phyloP scores from a whole-genome alignment of 2,329 filamentous ascomycete species.

The Fusarium piperis region DNA sequence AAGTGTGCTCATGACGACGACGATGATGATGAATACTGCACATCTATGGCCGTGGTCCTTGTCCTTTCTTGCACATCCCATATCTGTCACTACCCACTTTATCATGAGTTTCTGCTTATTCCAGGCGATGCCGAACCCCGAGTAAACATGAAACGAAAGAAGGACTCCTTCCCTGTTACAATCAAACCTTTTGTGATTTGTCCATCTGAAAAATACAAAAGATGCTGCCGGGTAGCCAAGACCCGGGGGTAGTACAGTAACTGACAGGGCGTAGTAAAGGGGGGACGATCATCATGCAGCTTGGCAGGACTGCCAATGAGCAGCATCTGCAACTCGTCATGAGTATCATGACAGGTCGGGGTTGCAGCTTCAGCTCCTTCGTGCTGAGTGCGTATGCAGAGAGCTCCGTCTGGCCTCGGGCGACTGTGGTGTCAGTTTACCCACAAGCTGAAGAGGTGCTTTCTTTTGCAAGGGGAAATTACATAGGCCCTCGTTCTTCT shows the following conservation, averaged over 20 bases:
- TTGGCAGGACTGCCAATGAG: neutral
- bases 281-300: neutral
- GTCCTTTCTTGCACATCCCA: neutral
- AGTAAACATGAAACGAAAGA: neutral
- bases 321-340: neutral
- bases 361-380: neutral
- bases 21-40: neutral
- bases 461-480: neutral
- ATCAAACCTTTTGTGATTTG: neutral
- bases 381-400: constrained; percentile 19
- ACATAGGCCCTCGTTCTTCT: neutral
- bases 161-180: neutral
- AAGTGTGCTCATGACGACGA: neutral
- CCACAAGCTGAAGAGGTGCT: neutral
- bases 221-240: neutral
- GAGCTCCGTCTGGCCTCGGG: constrained; percentile 5
- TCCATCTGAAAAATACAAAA: neutral
- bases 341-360: neutral
- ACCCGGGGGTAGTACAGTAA: constrained; percentile 8
- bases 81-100: neutral
- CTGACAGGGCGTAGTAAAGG: constrained; percentile 9
- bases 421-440: neutral
- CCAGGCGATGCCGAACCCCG: constrained; percentile 16
- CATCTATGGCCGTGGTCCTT: neutral
- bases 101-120: constrained; percentile 11